Evolutionary conservation across 805 yeast species (phyloP).

Genomic region (Saccharomycopsis guyanensis): DNA sequence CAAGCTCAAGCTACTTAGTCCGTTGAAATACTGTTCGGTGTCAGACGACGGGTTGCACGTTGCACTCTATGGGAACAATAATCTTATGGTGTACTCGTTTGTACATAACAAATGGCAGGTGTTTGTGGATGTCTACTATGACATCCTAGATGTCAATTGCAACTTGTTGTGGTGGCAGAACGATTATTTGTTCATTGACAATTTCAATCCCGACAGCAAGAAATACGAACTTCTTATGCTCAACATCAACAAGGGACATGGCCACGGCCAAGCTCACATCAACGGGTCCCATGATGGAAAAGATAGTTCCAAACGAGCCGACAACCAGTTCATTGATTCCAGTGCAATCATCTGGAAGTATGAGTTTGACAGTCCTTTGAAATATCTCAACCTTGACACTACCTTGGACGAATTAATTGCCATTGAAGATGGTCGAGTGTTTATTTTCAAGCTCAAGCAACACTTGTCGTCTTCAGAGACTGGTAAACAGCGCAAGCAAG

Average conservation of each 20-base stretch:
- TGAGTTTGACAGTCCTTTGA: slow-evolving; percentile 23
- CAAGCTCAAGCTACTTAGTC: slow-evolving; percentile 3
- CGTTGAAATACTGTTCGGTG: slow-evolving; percentile 22
- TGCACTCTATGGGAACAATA: slow-evolving; percentile 23
- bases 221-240: slow-evolving; percentile 19
- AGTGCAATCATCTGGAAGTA: slow-evolving; percentile 26
- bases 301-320: slow-evolving; percentile 5
- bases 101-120: slow-evolving; percentile 25
- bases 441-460: slow-evolving; percentile 24
- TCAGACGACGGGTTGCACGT: slow-evolving; percentile 24
- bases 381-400: slow-evolving; percentile 22
- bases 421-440: slow-evolving; percentile 20
- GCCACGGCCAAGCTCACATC: neutral
- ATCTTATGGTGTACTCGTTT: slow-evolving; percentile 24
- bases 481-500: slow-evolving; percentile 14
- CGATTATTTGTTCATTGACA: slow-evolving; percentile 17
- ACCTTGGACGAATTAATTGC: slow-evolving; percentile 22
- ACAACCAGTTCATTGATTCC: slow-evolving; percentile 22
- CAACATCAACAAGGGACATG: slow-evolving; percentile 11
- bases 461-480: slow-evolving; percentile 16
- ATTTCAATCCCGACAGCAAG: slow-evolving; percentile 13
- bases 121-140: slow-evolving; percentile 24
- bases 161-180: slow-evolving; percentile 20
- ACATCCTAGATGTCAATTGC: slow-evolving; percentile 8
- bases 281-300: neutral